phyloP scores from a whole-genome alignment of 441 rosid species.

The Arabidopsis hybrid region DNA sequence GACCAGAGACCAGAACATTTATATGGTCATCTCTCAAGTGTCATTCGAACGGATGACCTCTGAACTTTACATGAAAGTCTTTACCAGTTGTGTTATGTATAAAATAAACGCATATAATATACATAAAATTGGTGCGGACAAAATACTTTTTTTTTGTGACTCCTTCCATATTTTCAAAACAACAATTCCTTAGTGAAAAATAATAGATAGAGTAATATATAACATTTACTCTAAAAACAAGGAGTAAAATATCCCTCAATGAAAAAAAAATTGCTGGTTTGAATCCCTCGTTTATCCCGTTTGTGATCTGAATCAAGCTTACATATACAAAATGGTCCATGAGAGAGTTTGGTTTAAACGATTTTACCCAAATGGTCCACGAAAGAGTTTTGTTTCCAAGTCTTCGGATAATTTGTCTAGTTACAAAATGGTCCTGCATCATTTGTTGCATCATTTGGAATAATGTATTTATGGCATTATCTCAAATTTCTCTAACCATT shows the following conservation, averaged over 20 bases:
- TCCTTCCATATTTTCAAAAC: not conserved
- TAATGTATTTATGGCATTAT: slow-evolving; percentile 10
- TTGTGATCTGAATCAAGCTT: too few relatives aligned
- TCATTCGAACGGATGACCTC: too few relatives aligned
- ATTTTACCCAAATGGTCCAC: slow-evolving; percentile 22
- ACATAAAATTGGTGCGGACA: too few relatives aligned
- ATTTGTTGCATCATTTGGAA: slow-evolving; percentile 13
- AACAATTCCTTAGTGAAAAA: not conserved
- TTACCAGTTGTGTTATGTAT: too few relatives aligned
- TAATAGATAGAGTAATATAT: not conserved
- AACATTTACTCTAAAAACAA: too few relatives aligned
- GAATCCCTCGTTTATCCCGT: not conserved
- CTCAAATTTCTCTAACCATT: not conserved
- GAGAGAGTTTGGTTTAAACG: too few relatives aligned
- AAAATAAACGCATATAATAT: too few relatives aligned
- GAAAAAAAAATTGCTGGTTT: not conserved
- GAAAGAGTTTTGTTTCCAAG: slow-evolving; percentile 24
- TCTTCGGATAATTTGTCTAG: slow-evolving; percentile 1
- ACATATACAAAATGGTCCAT: too few relatives aligned
- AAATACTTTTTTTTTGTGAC: too few relatives aligned
- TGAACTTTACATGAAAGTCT: too few relatives aligned
- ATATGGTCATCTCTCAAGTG: too few relatives aligned
- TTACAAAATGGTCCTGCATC: slow-evolving; percentile 23
- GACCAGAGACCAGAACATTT: too few relatives aligned
- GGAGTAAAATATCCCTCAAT: not conserved